These are phyloP conservation scores for Plantago elongata DNA, from an alignment of 257 asterid genomes.

Conservation along the genomic window DNA sequence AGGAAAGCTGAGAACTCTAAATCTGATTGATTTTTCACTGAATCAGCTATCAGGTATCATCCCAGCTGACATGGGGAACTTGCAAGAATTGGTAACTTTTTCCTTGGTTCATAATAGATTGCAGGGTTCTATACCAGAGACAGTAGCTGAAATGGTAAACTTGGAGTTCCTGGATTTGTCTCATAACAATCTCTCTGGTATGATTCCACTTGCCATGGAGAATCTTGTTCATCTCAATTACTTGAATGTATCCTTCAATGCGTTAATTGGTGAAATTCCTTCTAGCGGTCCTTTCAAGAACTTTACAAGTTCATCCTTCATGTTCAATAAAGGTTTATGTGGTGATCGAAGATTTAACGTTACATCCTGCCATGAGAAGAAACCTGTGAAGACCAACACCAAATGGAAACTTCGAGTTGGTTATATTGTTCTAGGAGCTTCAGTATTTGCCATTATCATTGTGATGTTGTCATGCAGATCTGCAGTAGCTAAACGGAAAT, in stretches of 20 bases:
- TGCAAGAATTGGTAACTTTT: background rate
- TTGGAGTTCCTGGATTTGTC: slow-evolving; percentile 6
- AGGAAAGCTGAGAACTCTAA: background rate
- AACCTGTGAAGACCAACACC: background rate
- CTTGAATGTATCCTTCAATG: slow-evolving; percentile 17
- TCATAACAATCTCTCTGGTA: slow-evolving; percentile 16
- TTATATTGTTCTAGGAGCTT: background rate
- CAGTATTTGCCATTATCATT: background rate
- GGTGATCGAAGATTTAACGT: slow-evolving; percentile 6
- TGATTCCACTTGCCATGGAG: slow-evolving; percentile 5
- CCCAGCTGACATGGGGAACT: background rate
- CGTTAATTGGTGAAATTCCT: slow-evolving; percentile 22
- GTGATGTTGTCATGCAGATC: background rate
- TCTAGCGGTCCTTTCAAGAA: slow-evolving; percentile 12
- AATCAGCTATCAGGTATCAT: slow-evolving; percentile 15
- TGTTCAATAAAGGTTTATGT: slow-evolving; percentile 14
- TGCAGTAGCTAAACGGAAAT: background rate
- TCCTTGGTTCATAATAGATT: background rate
- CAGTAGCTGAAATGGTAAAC: slow-evolving; percentile 3
- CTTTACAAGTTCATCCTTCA: slow-evolving; percentile 12
- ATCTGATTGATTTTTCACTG: background rate
- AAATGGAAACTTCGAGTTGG: background rate
- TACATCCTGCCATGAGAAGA: background rate
- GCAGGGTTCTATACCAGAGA: slow-evolving; percentile 9
- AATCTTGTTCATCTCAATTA: background rate